Percentiles rank a stretch among this genome's conserved stretches.
phyloP scores from a whole-genome alignment of 2,329 filamentous ascomycete species.

The Dothideomycetes sp. region DNA sequence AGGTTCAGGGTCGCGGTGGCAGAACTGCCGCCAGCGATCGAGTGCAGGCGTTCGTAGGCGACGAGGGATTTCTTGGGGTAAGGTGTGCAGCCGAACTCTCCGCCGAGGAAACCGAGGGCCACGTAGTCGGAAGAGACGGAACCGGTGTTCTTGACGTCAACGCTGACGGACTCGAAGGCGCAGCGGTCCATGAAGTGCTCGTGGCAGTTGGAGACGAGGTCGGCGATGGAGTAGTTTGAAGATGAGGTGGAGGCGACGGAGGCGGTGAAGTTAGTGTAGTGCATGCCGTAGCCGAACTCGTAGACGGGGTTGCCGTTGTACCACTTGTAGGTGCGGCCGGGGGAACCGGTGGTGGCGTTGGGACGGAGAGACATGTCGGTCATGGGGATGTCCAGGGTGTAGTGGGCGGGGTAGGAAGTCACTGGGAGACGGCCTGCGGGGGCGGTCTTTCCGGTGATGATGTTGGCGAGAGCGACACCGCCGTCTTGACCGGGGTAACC shows the following conservation, averaged over 20 bases:
- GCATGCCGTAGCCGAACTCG: slow-evolving; percentile 48
- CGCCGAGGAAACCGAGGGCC: slow-evolving; percentile 42
- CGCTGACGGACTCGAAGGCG: slow-evolving; percentile 33
- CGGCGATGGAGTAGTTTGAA: slow-evolving; percentile 27
- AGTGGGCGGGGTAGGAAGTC: slow-evolving; percentile 48
- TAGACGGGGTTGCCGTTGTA: slow-evolving; percentile 43
- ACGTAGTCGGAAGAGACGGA: slow-evolving; percentile 43
- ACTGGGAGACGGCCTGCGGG: slow-evolving; percentile 47
- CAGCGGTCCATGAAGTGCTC: slow-evolving; percentile 34
- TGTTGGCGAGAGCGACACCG: slow-evolving; percentile 45
- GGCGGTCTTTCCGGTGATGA: slow-evolving; percentile 42
- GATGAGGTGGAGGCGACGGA: slow-evolving; percentile 12
- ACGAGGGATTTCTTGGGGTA: slow-evolving; percentile 46
- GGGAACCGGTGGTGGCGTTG: slow-evolving; percentile 28
- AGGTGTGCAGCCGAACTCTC: slow-evolving; percentile 41
- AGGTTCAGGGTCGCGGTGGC: slow-evolving; percentile 31
- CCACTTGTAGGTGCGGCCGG: slow-evolving; percentile 52
- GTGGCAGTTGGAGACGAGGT: slow-evolving; percentile 29
- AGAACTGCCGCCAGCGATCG: slow-evolving; percentile 19
- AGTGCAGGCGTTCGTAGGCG: slow-evolving; percentile 39
- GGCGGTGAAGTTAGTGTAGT: slow-evolving; percentile 47
- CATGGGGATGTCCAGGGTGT: slow-evolving; percentile 42
- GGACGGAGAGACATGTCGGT: slow-evolving; percentile 49
- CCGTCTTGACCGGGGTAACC: slow-evolving; percentile 54
- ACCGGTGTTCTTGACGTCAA: slow-evolving; percentile 43